Evolutionary conservation across 2,329 filamentous ascomycete species (phyloP).

Genomic region (Colletotrichum liaoningense): DNA sequence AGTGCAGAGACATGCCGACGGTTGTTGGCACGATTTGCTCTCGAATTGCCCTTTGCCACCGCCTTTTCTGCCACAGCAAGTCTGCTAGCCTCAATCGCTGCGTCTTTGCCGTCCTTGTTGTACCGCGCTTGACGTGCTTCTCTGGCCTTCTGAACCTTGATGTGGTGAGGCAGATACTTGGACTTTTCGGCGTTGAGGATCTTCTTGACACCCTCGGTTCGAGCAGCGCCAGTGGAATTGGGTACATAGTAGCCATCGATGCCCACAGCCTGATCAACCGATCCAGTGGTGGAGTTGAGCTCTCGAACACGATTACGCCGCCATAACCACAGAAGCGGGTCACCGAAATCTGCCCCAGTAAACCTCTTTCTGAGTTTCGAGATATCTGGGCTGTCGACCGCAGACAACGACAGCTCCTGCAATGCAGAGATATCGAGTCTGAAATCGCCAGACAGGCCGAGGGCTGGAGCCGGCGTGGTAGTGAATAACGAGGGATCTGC

Average conservation of each 20-base stretch:
- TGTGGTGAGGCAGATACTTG: conserved; percentile 96
- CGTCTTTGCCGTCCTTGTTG: conserved; percentile 75
- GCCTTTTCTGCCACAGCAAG: conserved; percentile 81
- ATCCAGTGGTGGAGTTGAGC: conserved; percentile 57
- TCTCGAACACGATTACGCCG: conserved; percentile 66
- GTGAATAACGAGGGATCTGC: conserved; percentile 61
- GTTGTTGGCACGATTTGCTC: conserved; percentile 95
- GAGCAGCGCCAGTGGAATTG: conserved; percentile 85
- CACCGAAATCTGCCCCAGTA: conserved; percentile 54
- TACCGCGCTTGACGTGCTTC: conserved; percentile 87
- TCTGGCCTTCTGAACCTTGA: conserved; percentile 91
- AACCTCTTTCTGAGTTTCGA: conserved; percentile 62
- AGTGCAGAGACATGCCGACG: conserved; percentile 94
- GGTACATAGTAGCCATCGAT: conserved; percentile 83
- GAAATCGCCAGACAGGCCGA: conserved; percentile 58
- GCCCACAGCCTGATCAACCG: conserved; percentile 47
- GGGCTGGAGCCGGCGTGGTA: conserved; percentile 57
- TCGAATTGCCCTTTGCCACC: conserved; percentile 87
- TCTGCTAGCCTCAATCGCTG: conserved; percentile 77
- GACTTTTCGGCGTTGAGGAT: conserved; percentile 98
- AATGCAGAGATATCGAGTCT: conserved; percentile 59
- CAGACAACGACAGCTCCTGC: conserved; percentile 54
- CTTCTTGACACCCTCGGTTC: conserved; percentile 94
- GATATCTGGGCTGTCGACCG: conserved; percentile 61
- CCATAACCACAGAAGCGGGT: conserved; percentile 69